Percentiles rank a stretch among this genome's conserved stretches.
Conservation (phyloP, 2,329 filamentous ascomycete species). For the Xylariaceae sp. region DNA sequence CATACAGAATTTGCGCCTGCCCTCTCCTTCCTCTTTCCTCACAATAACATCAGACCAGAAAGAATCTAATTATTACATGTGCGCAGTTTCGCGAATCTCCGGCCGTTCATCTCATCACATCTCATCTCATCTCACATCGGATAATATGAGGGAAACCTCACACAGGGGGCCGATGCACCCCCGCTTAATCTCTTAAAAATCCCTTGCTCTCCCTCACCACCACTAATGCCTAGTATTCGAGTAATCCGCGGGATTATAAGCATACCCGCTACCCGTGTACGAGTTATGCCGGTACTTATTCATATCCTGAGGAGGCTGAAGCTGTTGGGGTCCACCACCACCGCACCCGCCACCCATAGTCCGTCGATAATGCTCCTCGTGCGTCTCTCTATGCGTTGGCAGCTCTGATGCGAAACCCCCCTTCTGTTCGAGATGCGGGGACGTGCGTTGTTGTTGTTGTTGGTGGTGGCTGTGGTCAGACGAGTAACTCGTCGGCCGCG, state of each 20-base stretch:
- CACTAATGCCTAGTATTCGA: slow-evolving; percentile 18
- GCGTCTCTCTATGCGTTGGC: slow-evolving; percentile 44
- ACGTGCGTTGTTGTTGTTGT: slow-evolving; percentile 31
- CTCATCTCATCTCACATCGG: no score
- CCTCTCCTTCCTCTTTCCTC: no score
- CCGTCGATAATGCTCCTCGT: slow-evolving; percentile 38
- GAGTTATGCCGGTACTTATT: slow-evolving; percentile 9
- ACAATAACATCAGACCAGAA: no score
- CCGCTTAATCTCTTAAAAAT: no score
- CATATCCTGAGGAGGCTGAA: not conserved
- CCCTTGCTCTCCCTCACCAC: no score
- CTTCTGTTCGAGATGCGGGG: slow-evolving; percentile 39
- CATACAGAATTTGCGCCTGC: no score
- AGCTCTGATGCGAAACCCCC: slow-evolving; percentile 42
- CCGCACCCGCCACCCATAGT: no score
- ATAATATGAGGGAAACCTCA: no score
- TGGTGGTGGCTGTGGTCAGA: slow-evolving; percentile 25
- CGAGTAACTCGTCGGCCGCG: slow-evolving; percentile 35
- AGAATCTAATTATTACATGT: no score
- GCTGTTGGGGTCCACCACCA: not conserved
- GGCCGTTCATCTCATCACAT: no score
- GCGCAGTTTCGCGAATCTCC: no score
- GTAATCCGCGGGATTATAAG: slow-evolving; percentile 41
- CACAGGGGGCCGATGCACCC: no score
- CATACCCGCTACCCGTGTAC: slow-evolving; percentile 25